A percentile compares a stretch with the other conserved stretches of the same genome.
Evolutionary conservation across 331 rosid species (phyloP).

Genomic region (Phaseolus coccineus): DNA sequence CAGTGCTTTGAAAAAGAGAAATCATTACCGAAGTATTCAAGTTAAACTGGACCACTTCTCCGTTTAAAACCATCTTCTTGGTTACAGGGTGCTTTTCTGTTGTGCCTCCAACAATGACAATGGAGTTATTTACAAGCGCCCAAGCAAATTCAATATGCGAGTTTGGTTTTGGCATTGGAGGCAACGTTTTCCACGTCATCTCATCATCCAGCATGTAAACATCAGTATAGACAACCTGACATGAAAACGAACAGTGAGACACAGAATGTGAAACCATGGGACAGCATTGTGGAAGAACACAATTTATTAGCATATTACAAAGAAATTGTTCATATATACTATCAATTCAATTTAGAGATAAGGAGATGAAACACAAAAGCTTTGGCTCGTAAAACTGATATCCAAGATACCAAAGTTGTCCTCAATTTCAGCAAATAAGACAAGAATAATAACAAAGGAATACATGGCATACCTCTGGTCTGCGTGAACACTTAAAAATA

Average conservation of each 20-base stretch:
- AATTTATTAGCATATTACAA: conserved; percentile 6
- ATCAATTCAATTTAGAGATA: conserved; percentile 5
- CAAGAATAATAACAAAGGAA: conserved; percentile 7
- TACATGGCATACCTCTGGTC: conserved; percentile 69
- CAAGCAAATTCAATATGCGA: conserved; percentile 94
- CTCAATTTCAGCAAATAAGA: conserved; percentile 23
- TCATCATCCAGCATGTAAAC: conserved; percentile 87
- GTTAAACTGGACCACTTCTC: conserved; percentile 85
- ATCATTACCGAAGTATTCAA: conserved; percentile 68
- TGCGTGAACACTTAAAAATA: conserved; percentile 93
- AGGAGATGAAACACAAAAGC: background rate
- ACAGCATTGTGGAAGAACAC: background rate
- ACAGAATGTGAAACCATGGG: background rate
- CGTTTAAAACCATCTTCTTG: conserved; percentile 86
- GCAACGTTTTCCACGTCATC: conserved; percentile 86
- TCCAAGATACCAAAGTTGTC: conserved; percentile 7
- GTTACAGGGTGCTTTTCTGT: conserved; percentile 92
- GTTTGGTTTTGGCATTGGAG: conserved; percentile 86
- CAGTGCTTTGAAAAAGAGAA: conserved; percentile 36
- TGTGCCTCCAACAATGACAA: conserved; percentile 83
- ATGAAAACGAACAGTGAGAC: conserved; percentile 36
- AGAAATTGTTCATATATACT: background rate
- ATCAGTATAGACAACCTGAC: conserved; percentile 81
- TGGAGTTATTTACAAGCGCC: conserved; percentile 78
- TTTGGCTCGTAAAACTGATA: conserved; percentile 10